Conservation (phyloP, 306 rosid species). For the Medicago ruthenica region DNA sequence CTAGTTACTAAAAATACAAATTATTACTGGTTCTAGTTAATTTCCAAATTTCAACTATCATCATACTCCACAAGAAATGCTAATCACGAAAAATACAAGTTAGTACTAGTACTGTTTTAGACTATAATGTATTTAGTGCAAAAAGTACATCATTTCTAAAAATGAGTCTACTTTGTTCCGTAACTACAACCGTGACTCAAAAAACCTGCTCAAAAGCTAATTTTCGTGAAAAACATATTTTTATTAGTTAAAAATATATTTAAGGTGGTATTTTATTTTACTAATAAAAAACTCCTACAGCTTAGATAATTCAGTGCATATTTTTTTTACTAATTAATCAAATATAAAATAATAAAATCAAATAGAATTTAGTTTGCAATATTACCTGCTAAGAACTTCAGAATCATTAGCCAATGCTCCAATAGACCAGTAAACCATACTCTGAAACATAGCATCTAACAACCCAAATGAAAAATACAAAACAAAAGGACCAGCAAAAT, state of each 20-base stretch:
- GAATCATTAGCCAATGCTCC: conserved; percentile 89
- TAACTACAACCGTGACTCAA: not conserved
- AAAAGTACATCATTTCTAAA: not conserved
- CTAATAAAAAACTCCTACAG: not conserved
- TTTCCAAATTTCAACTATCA: too few species aligned
- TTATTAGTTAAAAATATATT: not conserved
- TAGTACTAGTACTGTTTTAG: too few species aligned
- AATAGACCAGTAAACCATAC: conserved; percentile 85
- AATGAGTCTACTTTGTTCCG: not conserved
- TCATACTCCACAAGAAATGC: not conserved
- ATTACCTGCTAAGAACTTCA: conserved; percentile 89
- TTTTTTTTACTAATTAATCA: conserved; percentile 3
- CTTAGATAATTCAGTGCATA: not conserved
- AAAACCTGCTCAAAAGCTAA: not conserved
- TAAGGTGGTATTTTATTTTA: not conserved
- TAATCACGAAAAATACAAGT: not conserved
- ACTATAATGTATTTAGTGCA: too few species aligned
- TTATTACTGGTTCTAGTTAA: too few species aligned
- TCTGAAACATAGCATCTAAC: conserved; percentile 94
- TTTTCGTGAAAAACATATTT: not conserved
- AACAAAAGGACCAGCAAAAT: conserved; percentile 81
- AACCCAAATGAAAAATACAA: conserved; percentile 81
- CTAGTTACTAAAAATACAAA: not conserved
- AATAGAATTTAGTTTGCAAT: not conserved
- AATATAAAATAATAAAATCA: not conserved